Conservation (phyloP, 306 rosid genomes). For the Quillaja saponaria region DNA sequence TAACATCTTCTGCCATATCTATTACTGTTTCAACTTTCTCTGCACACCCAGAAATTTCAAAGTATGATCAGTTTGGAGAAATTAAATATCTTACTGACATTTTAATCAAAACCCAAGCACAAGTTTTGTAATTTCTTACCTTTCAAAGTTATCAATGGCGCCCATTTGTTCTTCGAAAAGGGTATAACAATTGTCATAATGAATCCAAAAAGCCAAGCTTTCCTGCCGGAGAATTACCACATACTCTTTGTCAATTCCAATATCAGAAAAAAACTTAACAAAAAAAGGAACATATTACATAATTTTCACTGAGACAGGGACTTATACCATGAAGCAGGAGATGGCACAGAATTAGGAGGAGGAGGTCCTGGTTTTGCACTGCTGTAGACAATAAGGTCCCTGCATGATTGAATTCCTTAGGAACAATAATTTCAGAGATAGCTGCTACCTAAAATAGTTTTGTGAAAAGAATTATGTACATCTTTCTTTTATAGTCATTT, state of each 20-base stretch:
- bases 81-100: background rate
- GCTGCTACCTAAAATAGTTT: background rate
- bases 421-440: no score
- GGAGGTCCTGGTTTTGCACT: constrained; percentile 33
- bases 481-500: constrained; percentile 24
- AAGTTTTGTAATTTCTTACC: constrained; percentile 33
- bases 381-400: constrained; percentile 41
- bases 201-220: constrained; percentile 54
- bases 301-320: no score
- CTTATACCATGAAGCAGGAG: constrained; percentile 18
- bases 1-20: constrained; percentile 4
- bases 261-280: no score
- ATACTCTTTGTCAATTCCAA: no score
- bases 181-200: constrained; percentile 43
- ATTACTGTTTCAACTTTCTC: background rate
- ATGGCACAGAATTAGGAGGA: no score
- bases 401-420: background rate
- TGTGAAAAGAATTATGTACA: constrained; percentile 18
- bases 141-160: constrained; percentile 45
- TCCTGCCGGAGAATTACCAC: constrained; percentile 38
- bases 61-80: no score
- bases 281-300: no score
- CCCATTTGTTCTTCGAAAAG: constrained; percentile 57
- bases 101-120: no score
- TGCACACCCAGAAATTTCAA: background rate